These are phyloP conservation scores for Pseudonitzschia multiseries DNA, from an alignment of 108 stramenopile species.

Conservation along the genomic window DNA sequence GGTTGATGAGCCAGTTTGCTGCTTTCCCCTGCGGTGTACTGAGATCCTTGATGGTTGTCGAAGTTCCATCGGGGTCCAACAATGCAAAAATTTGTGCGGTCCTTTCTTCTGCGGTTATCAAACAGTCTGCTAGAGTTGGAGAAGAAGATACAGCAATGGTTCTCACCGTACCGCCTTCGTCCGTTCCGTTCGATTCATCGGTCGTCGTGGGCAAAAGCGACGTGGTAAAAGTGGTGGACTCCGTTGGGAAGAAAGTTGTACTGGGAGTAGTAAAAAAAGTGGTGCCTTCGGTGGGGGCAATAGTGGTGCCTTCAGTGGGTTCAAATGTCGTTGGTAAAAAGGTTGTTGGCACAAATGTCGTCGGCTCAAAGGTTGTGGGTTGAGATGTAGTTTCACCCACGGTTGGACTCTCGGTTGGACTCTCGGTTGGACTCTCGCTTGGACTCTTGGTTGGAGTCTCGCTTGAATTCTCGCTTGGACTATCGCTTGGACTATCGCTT, in stretches of 20 bases:
- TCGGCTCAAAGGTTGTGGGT: no score
- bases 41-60: conserved; percentile 26
- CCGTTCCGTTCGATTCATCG: not conserved
- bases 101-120: conserved; percentile 35
- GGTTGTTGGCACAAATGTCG: not conserved
- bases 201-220: not conserved
- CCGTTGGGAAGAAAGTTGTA: not conserved
- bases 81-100: conserved; percentile 23
- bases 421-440: not conserved
- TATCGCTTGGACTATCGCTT: not conserved
- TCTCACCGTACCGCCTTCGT: not conserved
- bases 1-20: conserved; percentile 45
- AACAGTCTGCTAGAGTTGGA: conserved; percentile 16
- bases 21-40: conserved; percentile 43
- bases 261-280: not conserved
- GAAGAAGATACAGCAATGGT: conserved; percentile 12
- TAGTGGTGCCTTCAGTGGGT: not conserved
- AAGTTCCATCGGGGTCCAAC: conserved; percentile 28
- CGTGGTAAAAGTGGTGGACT: not conserved
- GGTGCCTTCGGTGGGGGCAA: not conserved
- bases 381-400: no score
- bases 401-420: not conserved
- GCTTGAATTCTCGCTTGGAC: not conserved
- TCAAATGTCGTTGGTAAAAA: not conserved
- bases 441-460: not conserved